phyloP scores from a whole-genome alignment of 1,284 basidiomycete species.

The Coniferiporia sulphurascens region DNA sequence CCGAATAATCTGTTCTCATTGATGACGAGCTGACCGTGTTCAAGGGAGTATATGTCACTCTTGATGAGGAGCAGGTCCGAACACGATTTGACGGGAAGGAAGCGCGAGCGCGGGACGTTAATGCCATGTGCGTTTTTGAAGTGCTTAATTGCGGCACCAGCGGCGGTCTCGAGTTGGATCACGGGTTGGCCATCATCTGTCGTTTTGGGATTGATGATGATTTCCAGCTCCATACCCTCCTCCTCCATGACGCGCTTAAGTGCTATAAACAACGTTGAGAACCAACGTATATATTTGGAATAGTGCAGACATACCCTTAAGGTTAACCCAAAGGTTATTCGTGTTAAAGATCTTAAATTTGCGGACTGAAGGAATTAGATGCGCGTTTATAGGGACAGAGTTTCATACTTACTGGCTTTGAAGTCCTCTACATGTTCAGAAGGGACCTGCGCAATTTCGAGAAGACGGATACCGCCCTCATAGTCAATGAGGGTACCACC shows the following conservation, averaged over 20 bases:
- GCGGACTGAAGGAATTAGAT: constrained; percentile 41
- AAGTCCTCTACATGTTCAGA: constrained; percentile 98
- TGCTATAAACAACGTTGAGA: constrained; percentile 35
- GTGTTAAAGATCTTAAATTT: constrained; percentile 98
- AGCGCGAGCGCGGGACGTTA: constrained; percentile 96
- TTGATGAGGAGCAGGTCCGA: constrained; percentile 94
- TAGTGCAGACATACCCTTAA: constrained; percentile 50
- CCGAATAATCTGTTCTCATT: constrained; percentile 89
- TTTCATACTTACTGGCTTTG: constrained; percentile 62
- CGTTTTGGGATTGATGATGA: constrained; percentile 93
- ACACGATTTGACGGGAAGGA: constrained; percentile 95
- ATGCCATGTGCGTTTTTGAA: constrained; percentile 94
- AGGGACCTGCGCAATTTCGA: constrained; percentile 98
- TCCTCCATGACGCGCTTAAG: constrained; percentile 94
- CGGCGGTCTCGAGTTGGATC: constrained; percentile 92
- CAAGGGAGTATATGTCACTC: constrained; percentile 92
- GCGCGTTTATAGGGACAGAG: constrained; percentile 24
- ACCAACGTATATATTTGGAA: neutral
- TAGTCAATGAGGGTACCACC: constrained; percentile 99
- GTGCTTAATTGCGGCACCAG: constrained; percentile 98
- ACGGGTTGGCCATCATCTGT: constrained; percentile 88
- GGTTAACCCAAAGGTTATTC: constrained; percentile 97
- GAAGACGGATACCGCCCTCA: constrained; percentile 88
- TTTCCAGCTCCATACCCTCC: constrained; percentile 88
- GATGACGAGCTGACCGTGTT: constrained; percentile 94